These are phyloP conservation scores for Apiotrichum gracile DNA, from an alignment of 1,284 basidiomycete genomes.

Conservation along the genomic window DNA sequence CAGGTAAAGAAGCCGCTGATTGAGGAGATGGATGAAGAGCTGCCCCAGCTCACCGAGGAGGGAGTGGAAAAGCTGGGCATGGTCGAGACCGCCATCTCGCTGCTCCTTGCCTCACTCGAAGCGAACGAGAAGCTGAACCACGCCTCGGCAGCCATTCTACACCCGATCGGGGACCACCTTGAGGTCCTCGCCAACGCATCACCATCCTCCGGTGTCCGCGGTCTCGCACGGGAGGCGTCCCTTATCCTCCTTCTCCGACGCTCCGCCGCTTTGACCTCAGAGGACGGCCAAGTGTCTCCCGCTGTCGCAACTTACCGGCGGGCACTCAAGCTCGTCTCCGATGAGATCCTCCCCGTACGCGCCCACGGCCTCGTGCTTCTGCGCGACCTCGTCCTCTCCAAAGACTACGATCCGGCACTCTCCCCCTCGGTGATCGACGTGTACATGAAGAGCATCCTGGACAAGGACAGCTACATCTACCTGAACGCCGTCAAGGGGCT, in stretches of 20 bases:
- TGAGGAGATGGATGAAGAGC: slow-evolving; percentile 15
- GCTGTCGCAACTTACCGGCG: slow-evolving; percentile 71
- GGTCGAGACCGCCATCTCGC: slow-evolving; percentile 65
- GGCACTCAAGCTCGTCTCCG: slow-evolving; percentile 79
- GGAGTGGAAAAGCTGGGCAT: slow-evolving; percentile 50
- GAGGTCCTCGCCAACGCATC: slow-evolving; percentile 53
- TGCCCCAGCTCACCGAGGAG: slow-evolving; percentile 20
- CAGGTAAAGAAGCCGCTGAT: slow-evolving; percentile 12
- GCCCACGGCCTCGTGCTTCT: slow-evolving; percentile 83
- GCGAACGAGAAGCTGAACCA: slow-evolving; percentile 66
- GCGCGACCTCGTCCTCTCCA: slow-evolving; percentile 61
- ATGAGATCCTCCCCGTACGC: slow-evolving; percentile 88
- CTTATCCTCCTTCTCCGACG: slow-evolving; percentile 32
- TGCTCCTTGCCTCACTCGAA: slow-evolving; percentile 64
- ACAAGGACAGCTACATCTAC: slow-evolving; percentile 93
- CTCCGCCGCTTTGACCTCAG: slow-evolving; percentile 13
- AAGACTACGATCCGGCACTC: slow-evolving; percentile 52
- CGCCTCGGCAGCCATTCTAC: slow-evolving; percentile 57
- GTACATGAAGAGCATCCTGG: slow-evolving; percentile 77
- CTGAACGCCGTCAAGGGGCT: slow-evolving; percentile 88
- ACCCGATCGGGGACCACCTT: slow-evolving; percentile 64
- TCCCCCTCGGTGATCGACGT: slow-evolving; percentile 79
- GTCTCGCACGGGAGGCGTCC: slow-evolving; percentile 60
- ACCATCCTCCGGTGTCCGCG: slow-evolving; percentile 52
- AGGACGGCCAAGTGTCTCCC: slow-evolving; percentile 31